These are phyloP conservation scores for Fusarium coffeatum DNA, from an alignment of 2,329 filamentous ascomycete genomes.

Conservation along the genomic window DNA sequence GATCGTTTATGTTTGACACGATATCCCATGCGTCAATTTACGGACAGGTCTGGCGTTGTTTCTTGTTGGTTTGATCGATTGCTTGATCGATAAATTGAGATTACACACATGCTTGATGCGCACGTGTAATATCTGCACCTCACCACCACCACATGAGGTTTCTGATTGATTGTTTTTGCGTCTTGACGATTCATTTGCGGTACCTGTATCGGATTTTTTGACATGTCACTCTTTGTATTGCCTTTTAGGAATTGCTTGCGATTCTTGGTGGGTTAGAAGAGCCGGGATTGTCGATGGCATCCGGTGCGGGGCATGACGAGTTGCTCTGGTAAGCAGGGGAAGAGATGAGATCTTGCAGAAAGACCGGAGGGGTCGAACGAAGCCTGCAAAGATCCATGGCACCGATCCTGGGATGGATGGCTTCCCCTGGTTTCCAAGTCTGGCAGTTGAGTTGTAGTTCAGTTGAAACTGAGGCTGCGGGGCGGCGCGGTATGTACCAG, in stretches of 20 bases:
- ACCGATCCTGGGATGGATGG: slow-evolving; percentile 22
- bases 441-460: slow-evolving; percentile 2
- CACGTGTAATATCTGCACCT: slow-evolving; percentile 27
- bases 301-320: slow-evolving; percentile 26
- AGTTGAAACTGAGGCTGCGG: slow-evolving; percentile 29
- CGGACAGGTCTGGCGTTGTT: slow-evolving; percentile 25
- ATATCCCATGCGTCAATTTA: slow-evolving; percentile 25
- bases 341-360: slow-evolving; percentile 36
- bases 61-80: slow-evolving; percentile 20
- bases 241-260: slow-evolving; percentile 34
- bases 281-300: slow-evolving; percentile 35
- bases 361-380: slow-evolving; percentile 3
- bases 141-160: slow-evolving; percentile 13
- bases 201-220: slow-evolving; percentile 9
- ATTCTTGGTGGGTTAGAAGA: slow-evolving; percentile 17
- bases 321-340: slow-evolving; percentile 25
- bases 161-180: neutral
- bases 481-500: slow-evolving; percentile 1
- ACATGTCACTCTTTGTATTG: slow-evolving; percentile 29
- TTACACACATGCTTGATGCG: slow-evolving; percentile 17
- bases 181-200: slow-evolving; percentile 14
- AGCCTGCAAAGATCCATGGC: slow-evolving; percentile 27
- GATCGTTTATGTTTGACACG: slow-evolving; percentile 3
- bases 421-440: slow-evolving; percentile 16
- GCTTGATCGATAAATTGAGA: slow-evolving; percentile 18